These are phyloP conservation scores for Turritis glabra DNA, from an alignment of 345 rosid species.

Conservation along the genomic window DNA sequence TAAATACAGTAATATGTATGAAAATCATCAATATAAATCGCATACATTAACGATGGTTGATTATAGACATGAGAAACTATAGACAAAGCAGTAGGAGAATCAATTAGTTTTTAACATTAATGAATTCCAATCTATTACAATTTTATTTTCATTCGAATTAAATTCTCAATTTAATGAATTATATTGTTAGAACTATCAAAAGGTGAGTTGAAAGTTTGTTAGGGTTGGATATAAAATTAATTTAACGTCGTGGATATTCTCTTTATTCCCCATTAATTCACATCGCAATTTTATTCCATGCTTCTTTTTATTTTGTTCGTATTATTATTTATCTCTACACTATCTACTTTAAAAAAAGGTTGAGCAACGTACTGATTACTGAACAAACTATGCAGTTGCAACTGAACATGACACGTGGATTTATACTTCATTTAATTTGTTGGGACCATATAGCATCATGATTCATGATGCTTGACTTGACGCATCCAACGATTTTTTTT, in stretches of 20 bases:
- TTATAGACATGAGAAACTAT: neutral
- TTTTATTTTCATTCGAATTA: neutral
- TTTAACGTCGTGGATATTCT: conserved; percentile 35
- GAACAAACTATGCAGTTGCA: conserved; percentile 43
- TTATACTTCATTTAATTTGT: conserved; percentile 7
- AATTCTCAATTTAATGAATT: conserved; percentile 26
- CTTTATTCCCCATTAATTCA: conserved; percentile 15
- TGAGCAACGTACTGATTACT: conserved; percentile 27
- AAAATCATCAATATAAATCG: neutral
- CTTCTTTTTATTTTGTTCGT: conserved; percentile 20
- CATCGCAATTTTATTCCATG: conserved; percentile 22
- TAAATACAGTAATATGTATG: neutral
- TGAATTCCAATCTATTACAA: neutral
- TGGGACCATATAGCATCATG: conserved; percentile 32
- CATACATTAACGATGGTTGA: neutral
- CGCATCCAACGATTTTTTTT: neutral
- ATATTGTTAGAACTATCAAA: conserved; percentile 32
- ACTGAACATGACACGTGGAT: conserved; percentile 26
- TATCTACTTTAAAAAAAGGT: neutral
- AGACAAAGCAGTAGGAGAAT: neutral
- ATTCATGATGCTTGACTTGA: too few relatives aligned
- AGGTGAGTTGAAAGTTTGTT: conserved; percentile 39
- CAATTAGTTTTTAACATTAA: neutral
- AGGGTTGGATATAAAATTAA: conserved; percentile 21
- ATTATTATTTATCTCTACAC: neutral